These are phyloP conservation scores for Fusarium sublunatum DNA, from an alignment of 2,329 filamentous ascomycete genomes.

Conservation along the genomic window DNA sequence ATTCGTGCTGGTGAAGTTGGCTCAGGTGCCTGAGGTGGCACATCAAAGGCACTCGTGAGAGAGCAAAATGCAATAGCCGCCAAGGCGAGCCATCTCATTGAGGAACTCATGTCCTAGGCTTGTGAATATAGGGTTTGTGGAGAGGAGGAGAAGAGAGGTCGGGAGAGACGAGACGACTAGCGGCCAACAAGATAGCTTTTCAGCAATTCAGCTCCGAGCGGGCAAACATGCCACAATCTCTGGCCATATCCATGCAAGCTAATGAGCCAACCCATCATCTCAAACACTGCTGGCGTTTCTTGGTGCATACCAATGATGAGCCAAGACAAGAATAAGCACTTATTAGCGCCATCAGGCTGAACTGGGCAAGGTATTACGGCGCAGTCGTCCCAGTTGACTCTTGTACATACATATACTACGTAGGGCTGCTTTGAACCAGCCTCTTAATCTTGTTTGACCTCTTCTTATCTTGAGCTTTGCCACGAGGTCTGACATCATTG, in stretches of 20 bases:
- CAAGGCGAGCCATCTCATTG: conserved; percentile 25
- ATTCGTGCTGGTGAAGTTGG: conserved; percentile 18
- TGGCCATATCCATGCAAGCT: conserved; percentile 3
- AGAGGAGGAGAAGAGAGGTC: background rate
- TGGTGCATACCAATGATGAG: conserved; percentile 8
- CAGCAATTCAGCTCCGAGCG: conserved; percentile 16
- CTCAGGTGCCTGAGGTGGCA: conserved; percentile 24
- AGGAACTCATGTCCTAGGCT: conserved; percentile 11
- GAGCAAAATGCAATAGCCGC: conserved; percentile 20
- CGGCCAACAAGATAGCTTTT: background rate
- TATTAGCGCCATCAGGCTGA: conserved; percentile 7
- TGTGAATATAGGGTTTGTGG: background rate
- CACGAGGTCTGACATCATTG: background rate
- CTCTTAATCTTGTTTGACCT: background rate
- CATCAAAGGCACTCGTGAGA: conserved; percentile 20
- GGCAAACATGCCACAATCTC: background rate
- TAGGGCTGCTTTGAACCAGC: background rate
- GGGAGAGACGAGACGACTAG: background rate
- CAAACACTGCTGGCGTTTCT: conserved; percentile 20
- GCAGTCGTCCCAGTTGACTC: conserved; percentile 1
- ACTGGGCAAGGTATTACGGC: background rate
- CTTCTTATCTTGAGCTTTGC: background rate
- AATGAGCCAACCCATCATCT: conserved; percentile 11
- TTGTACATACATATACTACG: background rate
- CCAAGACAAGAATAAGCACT: conserved; percentile 12